Conservation (phyloP, 176 grass and related monocot genomes). For the Triticum aestivum region IWGSC_CS_RefSeq_v2.1 NC_057808.1:313531853-313532352, state of each 20-base stretch:
- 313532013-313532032: constrained; percentile 34
- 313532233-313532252: constrained; percentile 3
- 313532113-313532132: constrained; percentile 16
- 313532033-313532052: constrained; percentile 27
- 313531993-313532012: constrained; percentile 36
- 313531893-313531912: neutral
- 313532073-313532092: constrained; percentile 41
- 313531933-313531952: neutral
- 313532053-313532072: constrained; percentile 2
- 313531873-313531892: neutral
- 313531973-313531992: constrained; percentile 16
- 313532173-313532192: neutral
- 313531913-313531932: neutral
- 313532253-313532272: constrained; percentile 41
- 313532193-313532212: constrained; percentile 3
- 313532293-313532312: neutral
- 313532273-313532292: constrained; percentile 13
- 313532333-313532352: neutral
- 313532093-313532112: constrained; percentile 35
- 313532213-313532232: neutral
- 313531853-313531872: too few species aligned
- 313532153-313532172: neutral
- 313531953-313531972: neutral
- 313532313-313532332: constrained; percentile 32
- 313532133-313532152: constrained; percentile 32